phyloP scores from a whole-genome alignment of 345 rosid genomes.

The Cardiospermum halicacabum region DNA sequence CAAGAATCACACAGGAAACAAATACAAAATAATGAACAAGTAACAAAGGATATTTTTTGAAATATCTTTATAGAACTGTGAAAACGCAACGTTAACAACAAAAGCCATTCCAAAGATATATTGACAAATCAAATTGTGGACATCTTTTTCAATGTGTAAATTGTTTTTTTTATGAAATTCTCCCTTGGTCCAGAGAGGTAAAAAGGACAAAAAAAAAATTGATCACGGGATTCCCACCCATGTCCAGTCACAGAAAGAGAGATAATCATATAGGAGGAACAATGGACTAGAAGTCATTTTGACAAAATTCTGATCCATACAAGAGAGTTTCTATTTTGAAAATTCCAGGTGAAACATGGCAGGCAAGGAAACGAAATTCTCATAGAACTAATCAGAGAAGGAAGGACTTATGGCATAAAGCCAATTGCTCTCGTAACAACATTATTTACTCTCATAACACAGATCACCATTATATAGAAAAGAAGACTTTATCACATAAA shows the following conservation, averaged over 20 bases:
- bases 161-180: neutral
- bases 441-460: neutral
- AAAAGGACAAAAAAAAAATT: neutral
- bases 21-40: constrained; percentile 7
- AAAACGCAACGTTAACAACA: neutral
- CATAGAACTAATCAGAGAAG: neutral
- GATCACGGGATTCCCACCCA: neutral
- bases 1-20: neutral
- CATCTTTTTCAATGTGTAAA: neutral
- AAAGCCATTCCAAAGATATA: neutral
- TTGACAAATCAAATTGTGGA: neutral
- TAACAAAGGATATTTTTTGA: neutral
- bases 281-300: neutral
- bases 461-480: neutral
- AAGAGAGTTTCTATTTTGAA: neutral
- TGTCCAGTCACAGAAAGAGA: neutral
- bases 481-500: neutral
- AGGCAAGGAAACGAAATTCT: neutral
- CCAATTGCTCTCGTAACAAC: neutral
- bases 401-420: neutral
- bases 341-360: neutral
- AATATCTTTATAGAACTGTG: neutral
- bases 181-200: neutral
- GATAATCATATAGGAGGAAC: neutral
- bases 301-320: neutral